Conservation (phyloP, 2,329 filamentous ascomycete species). For the Pseudovirgaria hyperparasitica region DNA sequence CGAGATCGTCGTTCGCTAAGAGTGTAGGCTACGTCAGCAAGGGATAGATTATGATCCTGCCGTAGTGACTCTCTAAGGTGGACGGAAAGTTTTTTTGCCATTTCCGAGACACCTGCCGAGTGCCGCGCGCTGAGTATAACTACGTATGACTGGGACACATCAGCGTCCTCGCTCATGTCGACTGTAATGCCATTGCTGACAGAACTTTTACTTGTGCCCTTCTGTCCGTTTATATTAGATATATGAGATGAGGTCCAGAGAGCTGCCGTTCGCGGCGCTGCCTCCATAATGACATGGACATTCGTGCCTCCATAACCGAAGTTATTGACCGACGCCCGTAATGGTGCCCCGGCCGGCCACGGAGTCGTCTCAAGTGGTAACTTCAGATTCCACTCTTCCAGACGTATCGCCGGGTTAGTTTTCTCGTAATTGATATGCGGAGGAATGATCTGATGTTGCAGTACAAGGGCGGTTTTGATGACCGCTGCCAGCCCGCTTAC, state of each 20-base stretch:
- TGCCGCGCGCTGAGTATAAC: no score
- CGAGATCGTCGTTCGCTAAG: constrained; percentile 4
- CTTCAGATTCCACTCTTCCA: constrained; percentile 4
- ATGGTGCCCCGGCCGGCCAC: neutral
- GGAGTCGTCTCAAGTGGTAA: constrained; percentile 4
- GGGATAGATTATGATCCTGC: no score
- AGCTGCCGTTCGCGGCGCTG: no score
- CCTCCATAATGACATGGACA: constrained; percentile 11
- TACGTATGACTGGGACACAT: no score
- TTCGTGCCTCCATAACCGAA: constrained; percentile 16
- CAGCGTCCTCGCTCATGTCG: no score
- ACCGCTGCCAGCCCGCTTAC: constrained; percentile 5
- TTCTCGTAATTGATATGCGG: constrained; percentile 5
- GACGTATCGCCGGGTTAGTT: constrained; percentile 3
- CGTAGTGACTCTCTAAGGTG: no score
- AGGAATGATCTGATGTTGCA: constrained; percentile 5
- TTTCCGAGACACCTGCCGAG: no score
- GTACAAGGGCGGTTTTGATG: constrained; percentile 9
- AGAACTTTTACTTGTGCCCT: no score
- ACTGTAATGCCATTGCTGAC: no score
- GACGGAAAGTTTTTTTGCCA: no score
- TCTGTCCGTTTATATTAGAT: no score
- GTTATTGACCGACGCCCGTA: constrained; percentile 9
- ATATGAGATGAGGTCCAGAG: no score
- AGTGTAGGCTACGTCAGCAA: constrained; percentile 10